Evolutionary conservation across 2,329 filamentous ascomycete species (phyloP).

Genomic region (Colletotrichum eleusines): DNA sequence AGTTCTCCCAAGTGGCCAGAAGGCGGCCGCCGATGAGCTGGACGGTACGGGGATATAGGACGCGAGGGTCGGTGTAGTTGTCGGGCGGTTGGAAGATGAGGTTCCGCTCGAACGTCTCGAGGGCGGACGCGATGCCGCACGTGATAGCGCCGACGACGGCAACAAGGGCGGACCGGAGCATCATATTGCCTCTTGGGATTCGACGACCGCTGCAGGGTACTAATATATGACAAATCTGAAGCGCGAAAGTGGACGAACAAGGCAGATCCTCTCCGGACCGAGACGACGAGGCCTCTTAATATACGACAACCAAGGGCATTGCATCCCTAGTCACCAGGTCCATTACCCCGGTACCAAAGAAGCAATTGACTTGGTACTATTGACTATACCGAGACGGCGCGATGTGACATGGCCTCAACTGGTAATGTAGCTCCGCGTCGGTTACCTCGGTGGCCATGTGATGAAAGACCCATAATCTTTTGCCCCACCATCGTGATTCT

Average conservation of each 20-base stretch:
- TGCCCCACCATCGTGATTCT: neutral
- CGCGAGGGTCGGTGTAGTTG: conserved; percentile 58
- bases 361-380: conserved; percentile 5
- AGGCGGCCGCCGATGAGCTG: conserved; percentile 61
- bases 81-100: conserved; percentile 58
- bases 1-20: conserved; percentile 68
- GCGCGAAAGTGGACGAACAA: neutral
- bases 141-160: conserved; percentile 29
- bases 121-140: conserved; percentile 36
- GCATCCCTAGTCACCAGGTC: neutral
- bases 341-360: conserved; percentile 12
- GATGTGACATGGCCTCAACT: conserved; percentile 32
- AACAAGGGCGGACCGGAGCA: conserved; percentile 39
- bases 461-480: conserved; percentile 12
- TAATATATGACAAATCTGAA: conserved; percentile 17
- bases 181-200: conserved; percentile 19
- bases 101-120: conserved; percentile 45
- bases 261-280: neutral
- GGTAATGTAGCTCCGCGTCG: conserved; percentile 26
- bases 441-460: conserved; percentile 36
- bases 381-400: conserved; percentile 10
- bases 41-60: conserved; percentile 59
- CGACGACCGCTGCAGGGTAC: conserved; percentile 22
- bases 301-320: conserved; percentile 10
- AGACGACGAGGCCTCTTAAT: conserved; percentile 4